Evolutionary conservation across 2,329 filamentous ascomycete species (phyloP), one percentile per base, ranked within the genome.

Genomic region (Pseudogymnoascus sp.): DNA sequence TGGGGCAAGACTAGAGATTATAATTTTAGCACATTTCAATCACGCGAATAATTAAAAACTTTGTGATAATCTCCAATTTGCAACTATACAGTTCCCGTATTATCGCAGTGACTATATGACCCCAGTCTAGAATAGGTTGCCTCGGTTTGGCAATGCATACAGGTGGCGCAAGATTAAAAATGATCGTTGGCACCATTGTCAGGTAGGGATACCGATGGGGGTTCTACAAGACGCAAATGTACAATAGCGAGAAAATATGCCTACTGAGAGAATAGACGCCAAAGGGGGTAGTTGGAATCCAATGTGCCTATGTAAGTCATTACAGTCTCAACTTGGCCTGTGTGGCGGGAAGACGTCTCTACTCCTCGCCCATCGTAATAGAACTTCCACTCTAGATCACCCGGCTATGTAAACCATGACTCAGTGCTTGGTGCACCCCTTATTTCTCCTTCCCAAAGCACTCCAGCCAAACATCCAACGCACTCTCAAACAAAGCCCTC

Each of bases 391-490:
- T 26, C 13, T 47, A 26, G 7, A 47, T 23, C 6, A 47, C 7
- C 2, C 2, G 26, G 13, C 42, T 13, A 47, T 47, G 7, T 47
- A 26, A 26, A 26, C 13, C 13, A 47, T 8, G 2, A 15, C 42
- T 47, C 4, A 6, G 10, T 47, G 13, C 21, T 23, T 47, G 21
- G 6, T n/a, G 26, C 42, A 40, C 38, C 38, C 8, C n/a, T 4
- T 28, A 9, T 28, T 50, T 28, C 13, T 26, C 23, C 10, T 50
- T 53, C 9, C 42, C 60, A 42, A 64, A 63, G 10, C 63, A 64
- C n/a, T 38, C n/a, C 9, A 64, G 19, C 63, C 60, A 64, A 17
- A 21, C 63, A 63, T 64, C 63, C n/a, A 59, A 21, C 21, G 60
- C 63, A 28, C 35, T 59, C 13, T 36, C 31, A 26, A 64, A 63